Evolutionary conservation across 805 yeast genomes (phyloP).

Genomic region (Ogataea nonfermentans): DNA sequence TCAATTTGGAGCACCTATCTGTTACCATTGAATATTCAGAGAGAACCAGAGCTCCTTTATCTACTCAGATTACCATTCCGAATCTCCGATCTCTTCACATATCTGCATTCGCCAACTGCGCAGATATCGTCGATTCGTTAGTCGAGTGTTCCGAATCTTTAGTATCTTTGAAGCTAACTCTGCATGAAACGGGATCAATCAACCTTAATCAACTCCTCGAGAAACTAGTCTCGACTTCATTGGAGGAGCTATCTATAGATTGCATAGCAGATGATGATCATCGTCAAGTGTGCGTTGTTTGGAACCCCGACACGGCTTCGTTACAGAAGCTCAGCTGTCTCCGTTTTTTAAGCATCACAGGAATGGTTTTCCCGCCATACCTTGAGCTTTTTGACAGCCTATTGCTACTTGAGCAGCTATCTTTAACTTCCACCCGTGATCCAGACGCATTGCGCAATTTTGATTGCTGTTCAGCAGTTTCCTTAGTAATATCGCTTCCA

Average conservation of each 20-base stretch:
- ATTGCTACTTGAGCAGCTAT: conserved; percentile 2
- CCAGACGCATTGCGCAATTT: conserved; percentile 9
- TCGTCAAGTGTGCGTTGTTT: conserved; percentile 10
- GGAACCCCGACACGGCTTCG: conserved; percentile 10
- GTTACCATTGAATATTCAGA: conserved; percentile 10
- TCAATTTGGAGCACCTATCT: conserved; percentile 3
- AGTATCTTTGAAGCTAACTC: neutral
- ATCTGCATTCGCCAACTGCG: conserved; percentile 3
- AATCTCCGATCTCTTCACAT: conserved; percentile 4
- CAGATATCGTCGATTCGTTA: conserved; percentile 7
- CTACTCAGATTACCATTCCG: conserved; percentile 1
- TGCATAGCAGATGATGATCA: conserved; percentile 13
- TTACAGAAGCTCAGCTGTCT: conserved; percentile 2
- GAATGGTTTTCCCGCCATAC: conserved; percentile 6
- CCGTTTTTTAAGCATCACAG: conserved; percentile 4
- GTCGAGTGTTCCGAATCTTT: conserved; percentile 5
- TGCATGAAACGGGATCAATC: conserved; percentile 9
- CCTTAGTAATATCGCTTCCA: neutral
- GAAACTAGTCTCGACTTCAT: neutral
- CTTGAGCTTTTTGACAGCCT: conserved; percentile 9
- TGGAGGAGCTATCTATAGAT: conserved; percentile 5
- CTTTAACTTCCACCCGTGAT: conserved; percentile 10
- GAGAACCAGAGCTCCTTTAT: neutral
- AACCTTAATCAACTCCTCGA: conserved; percentile 2
- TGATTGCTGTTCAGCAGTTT: conserved; percentile 1